phyloP scores from a whole-genome alignment of 148 eudicot genomes.

The Rhododendron simsii region DNA sequence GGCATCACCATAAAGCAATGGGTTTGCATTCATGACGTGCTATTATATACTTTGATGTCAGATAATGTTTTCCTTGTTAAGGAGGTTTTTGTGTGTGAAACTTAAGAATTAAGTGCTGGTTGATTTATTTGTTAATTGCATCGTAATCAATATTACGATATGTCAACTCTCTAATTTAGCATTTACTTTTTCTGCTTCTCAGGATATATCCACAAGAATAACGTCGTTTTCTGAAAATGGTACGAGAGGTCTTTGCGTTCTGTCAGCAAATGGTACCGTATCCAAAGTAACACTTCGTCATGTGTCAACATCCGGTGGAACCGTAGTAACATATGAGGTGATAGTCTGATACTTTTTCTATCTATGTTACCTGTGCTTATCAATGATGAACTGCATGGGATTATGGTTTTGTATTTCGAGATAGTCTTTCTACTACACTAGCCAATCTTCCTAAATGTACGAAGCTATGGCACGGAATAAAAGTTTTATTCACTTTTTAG shows the following conservation, averaged over 20 bases:
- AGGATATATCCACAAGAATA: slow-evolving; percentile 21
- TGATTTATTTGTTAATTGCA: neutral
- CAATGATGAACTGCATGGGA: neutral
- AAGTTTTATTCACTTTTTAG: neutral
- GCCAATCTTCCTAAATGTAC: neutral
- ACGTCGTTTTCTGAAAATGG: slow-evolving; percentile 17
- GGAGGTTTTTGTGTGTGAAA: neutral
- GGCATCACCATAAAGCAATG: neutral
- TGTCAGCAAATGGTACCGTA: slow-evolving; percentile 26
- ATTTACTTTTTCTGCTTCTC: slow-evolving; percentile 1
- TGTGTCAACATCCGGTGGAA: slow-evolving; percentile 21
- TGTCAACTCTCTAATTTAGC: neutral
- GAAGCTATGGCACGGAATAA: neutral
- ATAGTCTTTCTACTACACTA: neutral
- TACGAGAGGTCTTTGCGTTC: slow-evolving; percentile 8
- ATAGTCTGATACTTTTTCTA: neutral
- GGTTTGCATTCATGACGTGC: neutral
- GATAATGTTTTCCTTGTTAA: neutral
- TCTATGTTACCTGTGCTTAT: neutral
- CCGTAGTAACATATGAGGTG: slow-evolving; percentile 31
- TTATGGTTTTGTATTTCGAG: neutral
- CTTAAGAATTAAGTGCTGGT: neutral
- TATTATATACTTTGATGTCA: neutral
- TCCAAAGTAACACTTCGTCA: slow-evolving; percentile 25
- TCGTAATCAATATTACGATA: neutral